These are phyloP conservation scores for Cryptococcus sp. DNA, from an alignment of 1,284 basidiomycete species.

Conservation along the genomic window DNA sequence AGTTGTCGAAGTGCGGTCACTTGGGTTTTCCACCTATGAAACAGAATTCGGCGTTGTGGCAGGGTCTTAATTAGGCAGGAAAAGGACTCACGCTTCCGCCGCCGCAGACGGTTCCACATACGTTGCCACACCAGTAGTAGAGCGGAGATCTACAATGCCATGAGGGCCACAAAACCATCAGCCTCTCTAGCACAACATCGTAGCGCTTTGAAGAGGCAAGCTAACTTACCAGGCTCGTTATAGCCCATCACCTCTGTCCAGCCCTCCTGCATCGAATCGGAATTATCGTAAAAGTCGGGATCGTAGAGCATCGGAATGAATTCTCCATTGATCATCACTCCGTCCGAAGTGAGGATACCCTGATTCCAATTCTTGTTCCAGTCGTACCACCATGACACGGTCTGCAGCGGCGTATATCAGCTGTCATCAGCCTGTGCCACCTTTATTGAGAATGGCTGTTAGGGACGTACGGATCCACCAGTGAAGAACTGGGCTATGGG, in stretches of 20 bases:
- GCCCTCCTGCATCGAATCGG: conserved; percentile 20
- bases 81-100: conserved; percentile 5
- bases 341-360: conserved; percentile 14
- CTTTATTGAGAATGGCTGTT: not conserved
- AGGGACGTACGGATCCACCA: conserved; percentile 20
- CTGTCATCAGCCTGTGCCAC: not conserved
- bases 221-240: conserved; percentile 33
- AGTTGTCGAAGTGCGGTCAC: conserved; percentile 10
- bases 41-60: not conserved
- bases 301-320: conserved; percentile 36
- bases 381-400: conserved; percentile 30
- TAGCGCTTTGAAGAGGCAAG: too few species aligned
- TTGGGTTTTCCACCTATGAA: conserved; percentile 25
- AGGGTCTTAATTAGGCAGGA: not conserved
- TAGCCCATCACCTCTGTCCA: conserved; percentile 30
- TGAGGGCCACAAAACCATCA: not conserved
- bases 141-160: conserved; percentile 8
- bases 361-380: conserved; percentile 39
- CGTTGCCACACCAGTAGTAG: not conserved
- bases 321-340: conserved; percentile 14
- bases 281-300: conserved; percentile 12
- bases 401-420: conserved; percentile 1
- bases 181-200: too few species aligned
- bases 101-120: conserved; percentile 3
- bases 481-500: conserved; percentile 30